Percentiles rank a stretch among this genome's conserved stretches.
Conservation (phyloP, 805 yeast genomes). For the Metschnikowia picachoensis region DNA sequence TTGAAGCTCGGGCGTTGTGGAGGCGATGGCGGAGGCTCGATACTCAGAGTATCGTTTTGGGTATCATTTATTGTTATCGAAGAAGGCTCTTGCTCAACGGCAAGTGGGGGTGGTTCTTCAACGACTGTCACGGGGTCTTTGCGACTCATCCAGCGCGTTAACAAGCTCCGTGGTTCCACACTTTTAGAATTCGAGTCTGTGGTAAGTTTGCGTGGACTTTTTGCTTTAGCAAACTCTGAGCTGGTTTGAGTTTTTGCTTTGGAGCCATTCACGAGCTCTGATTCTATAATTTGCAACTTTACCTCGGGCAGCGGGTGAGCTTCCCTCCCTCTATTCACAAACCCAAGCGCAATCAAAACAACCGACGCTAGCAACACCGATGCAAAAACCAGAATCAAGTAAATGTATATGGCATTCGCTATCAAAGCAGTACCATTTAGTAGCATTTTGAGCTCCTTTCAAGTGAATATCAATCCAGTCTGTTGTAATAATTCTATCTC, state of each 20-base stretch:
- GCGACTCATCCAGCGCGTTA: slow-evolving; percentile 6
- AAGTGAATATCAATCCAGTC: background rate
- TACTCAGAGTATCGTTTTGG: background rate
- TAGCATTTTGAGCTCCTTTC: slow-evolving; percentile 8
- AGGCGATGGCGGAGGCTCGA: background rate
- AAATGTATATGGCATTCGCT: slow-evolving; percentile 14
- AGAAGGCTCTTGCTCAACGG: background rate
- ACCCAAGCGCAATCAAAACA: slow-evolving; percentile 7
- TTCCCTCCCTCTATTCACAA: slow-evolving; percentile 6
- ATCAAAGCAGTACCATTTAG: slow-evolving; percentile 11
- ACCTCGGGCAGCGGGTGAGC: background rate
- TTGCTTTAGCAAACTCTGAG: background rate
- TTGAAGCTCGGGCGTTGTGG: background rate
- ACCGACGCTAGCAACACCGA: slow-evolving; percentile 9
- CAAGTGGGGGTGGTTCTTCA: background rate
- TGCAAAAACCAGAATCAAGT: slow-evolving; percentile 8
- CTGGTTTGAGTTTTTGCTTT: background rate
- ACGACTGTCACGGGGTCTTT: background rate
- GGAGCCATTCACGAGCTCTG: background rate
- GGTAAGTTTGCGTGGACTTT: no score
- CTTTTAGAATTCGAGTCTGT: background rate
- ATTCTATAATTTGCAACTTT: background rate
- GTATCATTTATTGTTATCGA: slow-evolving; percentile 4
- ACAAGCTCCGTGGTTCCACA: slow-evolving; percentile 3
- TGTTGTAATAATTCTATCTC: background rate